Percentiles rank a stretch among this genome's conserved stretches.
Evolutionary conservation across 352 stramenopile genomes (phyloP).

Genomic region (Globisporangium megalacanthum): DNA sequence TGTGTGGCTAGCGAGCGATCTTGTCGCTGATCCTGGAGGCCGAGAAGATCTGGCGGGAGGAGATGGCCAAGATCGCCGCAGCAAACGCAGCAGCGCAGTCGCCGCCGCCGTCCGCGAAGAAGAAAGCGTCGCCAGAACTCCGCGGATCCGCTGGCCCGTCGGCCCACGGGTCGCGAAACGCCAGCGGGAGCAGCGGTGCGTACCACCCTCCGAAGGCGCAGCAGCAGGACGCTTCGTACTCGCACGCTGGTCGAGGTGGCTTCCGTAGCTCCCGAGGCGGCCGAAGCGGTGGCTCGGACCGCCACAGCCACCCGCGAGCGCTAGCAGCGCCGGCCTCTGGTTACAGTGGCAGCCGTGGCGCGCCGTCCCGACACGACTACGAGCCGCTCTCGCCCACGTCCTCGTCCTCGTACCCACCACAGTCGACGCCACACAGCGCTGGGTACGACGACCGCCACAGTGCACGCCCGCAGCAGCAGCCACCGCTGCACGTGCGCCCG

Average conservation of each 20-base stretch:
- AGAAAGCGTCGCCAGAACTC: background rate
- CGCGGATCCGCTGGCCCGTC: background rate
- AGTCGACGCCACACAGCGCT: background rate
- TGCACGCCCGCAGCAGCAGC: slow-evolving; percentile 10
- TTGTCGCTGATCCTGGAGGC: slow-evolving; percentile 64
- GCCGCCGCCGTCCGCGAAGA: background rate
- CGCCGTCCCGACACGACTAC: slow-evolving; percentile 2
- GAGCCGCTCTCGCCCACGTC: background rate
- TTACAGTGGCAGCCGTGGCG: background rate
- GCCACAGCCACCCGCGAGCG: slow-evolving; percentile 7
- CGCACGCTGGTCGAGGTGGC: slow-evolving; percentile 5
- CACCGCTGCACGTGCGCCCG: slow-evolving; percentile 5
- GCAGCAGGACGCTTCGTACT: slow-evolving; percentile 3
- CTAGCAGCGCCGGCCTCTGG: background rate
- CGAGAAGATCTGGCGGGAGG: slow-evolving; percentile 57
- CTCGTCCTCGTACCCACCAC: background rate
- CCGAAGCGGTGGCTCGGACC: slow-evolving; percentile 1
- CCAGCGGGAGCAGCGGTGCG: background rate
- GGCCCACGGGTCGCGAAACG: background rate
- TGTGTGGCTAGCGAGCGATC: slow-evolving; percentile 43
- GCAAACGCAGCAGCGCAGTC: background rate
- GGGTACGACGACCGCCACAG: slow-evolving; percentile 2
- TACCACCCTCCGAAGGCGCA: slow-evolving; percentile 1
- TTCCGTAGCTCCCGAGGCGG: slow-evolving; percentile 9
- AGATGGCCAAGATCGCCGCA: slow-evolving; percentile 23